Conservation (phyloP, 306 rosid genomes). For the Cyclanthera cordifolia region DNA sequence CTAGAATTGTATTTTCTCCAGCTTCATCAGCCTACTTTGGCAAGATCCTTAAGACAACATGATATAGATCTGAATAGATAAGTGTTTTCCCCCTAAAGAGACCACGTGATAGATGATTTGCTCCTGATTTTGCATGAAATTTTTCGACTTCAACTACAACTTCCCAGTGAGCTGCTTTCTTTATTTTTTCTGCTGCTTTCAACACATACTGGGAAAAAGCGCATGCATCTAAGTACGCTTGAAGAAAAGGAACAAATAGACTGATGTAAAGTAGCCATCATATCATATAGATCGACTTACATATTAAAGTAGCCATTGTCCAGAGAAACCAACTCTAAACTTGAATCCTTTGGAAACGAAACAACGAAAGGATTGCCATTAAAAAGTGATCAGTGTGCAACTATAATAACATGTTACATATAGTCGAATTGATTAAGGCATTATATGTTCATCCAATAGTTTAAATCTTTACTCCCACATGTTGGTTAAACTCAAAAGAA, state of each 20-base stretch:
- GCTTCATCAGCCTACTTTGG: conserved; percentile 71
- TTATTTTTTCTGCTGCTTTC: conserved; percentile 45
- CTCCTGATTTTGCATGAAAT: conserved; percentile 61
- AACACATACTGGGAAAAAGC: conserved; percentile 53
- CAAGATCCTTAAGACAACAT: conserved; percentile 52
- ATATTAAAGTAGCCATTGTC: neutral
- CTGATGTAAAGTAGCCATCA: too few relatives aligned
- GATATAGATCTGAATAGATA: conserved; percentile 70
- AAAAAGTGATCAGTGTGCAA: neutral
- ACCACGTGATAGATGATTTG: conserved; percentile 50
- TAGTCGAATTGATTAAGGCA: neutral
- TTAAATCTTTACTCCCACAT: neutral
- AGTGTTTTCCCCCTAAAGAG: conserved; percentile 66
- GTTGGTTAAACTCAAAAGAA: neutral
- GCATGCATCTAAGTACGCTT: neutral
- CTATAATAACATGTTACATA: neutral
- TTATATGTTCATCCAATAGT: neutral
- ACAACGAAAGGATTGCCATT: neutral
- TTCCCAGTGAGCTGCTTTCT: conserved; percentile 88
- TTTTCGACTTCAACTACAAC: conserved; percentile 87
- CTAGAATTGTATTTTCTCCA: conserved; percentile 63
- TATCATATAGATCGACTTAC: neutral
- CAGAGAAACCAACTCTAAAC: neutral
- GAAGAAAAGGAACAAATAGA: neutral
- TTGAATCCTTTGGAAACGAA: neutral